Conservation (phyloP, 352 stramenopile species). For the Pythium sp. region DNA sequence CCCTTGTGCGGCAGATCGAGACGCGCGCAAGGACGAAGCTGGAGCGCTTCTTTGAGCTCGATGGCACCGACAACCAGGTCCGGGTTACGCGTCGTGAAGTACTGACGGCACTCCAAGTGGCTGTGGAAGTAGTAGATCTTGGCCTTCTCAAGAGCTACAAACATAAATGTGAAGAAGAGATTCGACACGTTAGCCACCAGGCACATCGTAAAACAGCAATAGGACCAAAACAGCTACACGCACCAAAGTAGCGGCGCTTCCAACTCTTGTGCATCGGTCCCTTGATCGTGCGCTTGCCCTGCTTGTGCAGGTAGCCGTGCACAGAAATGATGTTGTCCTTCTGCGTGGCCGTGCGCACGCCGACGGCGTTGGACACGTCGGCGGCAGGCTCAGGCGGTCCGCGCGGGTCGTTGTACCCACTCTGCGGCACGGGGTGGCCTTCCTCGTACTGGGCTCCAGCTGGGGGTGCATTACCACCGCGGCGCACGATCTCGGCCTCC, state of each 20-base stretch:
- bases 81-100: constrained; percentile 82
- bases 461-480: constrained; percentile 3
- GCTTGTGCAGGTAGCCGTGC: constrained; percentile 89
- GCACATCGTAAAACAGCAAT: neutral
- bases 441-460: constrained; percentile 13
- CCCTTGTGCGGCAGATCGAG: constrained; percentile 80
- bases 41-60: constrained; percentile 84
- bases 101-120: constrained; percentile 82
- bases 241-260: constrained; percentile 83
- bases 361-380: constrained; percentile 73
- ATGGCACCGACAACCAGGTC: constrained; percentile 79
- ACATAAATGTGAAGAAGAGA: constrained; percentile 2
- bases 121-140: constrained; percentile 91
- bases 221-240: constrained; percentile 53
- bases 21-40: constrained; percentile 73
- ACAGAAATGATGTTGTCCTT: constrained; percentile 88
- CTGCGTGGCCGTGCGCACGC: constrained; percentile 19
- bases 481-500: constrained; percentile 62
- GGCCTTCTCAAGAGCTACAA: constrained; percentile 65
- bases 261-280: constrained; percentile 86
- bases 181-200: neutral
- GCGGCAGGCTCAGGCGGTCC: constrained; percentile 52
- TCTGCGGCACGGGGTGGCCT: constrained; percentile 23
- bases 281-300: constrained; percentile 86
- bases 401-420: constrained; percentile 38